These are phyloP conservation scores for Flaveria sonorensis DNA, from an alignment of 129 eudicot species.

Conservation along the genomic window DNA sequence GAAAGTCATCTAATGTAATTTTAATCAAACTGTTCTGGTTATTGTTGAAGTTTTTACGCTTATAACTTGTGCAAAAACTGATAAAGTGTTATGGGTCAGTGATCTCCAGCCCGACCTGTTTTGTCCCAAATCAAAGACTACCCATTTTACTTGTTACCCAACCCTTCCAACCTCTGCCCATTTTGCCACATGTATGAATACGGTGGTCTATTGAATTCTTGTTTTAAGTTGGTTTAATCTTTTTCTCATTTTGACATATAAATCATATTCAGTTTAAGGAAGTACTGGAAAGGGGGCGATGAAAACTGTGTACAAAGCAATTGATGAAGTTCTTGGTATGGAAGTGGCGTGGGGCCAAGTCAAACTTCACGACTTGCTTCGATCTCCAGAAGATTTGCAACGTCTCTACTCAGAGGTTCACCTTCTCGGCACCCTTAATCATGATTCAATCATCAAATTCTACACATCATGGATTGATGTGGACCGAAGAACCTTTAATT, in stretches of 20 bases:
- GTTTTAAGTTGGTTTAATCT: slow-evolving; percentile 5
- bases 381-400: slow-evolving; percentile 71
- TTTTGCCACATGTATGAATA: background rate
- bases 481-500: slow-evolving; percentile 74
- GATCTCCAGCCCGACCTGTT: background rate
- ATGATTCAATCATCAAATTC: slow-evolving; percentile 68
- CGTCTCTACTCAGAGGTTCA: slow-evolving; percentile 91
- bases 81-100: background rate
- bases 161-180: background rate
- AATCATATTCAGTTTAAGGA: slow-evolving; percentile 54
- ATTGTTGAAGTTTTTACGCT: background rate
- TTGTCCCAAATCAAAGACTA: background rate
- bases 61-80: background rate
- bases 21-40: background rate
- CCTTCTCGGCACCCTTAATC: slow-evolving; percentile 74
- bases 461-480: slow-evolving; percentile 84
- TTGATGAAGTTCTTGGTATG: slow-evolving; percentile 80
- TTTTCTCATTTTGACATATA: background rate
- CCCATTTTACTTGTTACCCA: background rate
- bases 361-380: slow-evolving; percentile 57
- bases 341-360: slow-evolving; percentile 97
- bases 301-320: slow-evolving; percentile 83
- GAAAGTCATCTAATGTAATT: background rate
- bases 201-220: slow-evolving; percentile 12
- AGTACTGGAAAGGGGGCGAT: slow-evolving; percentile 80